Evolutionary conservation across 371 early-diverging fungal genomes (phyloP).

Genomic region (Basidiobolus meristosporus): DNA sequence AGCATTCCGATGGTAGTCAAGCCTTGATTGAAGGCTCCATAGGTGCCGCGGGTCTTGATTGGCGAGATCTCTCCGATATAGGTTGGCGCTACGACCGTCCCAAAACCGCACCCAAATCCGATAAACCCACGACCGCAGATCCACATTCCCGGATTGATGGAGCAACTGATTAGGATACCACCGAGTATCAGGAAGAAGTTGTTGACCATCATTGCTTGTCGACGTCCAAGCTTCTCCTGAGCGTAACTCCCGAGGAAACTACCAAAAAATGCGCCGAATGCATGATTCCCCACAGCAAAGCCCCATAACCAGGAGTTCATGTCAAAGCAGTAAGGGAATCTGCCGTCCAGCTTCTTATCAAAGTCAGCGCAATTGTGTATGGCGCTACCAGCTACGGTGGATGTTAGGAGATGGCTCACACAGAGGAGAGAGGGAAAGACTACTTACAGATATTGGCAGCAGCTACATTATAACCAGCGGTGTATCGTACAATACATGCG

Average conservation of each 20-base stretch:
- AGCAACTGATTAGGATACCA: conserved; percentile 28
- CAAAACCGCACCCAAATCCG: conserved; percentile 68
- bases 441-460: conserved; percentile 3
- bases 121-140: conserved; percentile 60
- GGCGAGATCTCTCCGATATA: conserved; percentile 77
- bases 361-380: no score
- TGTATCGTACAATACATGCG: conserved; percentile 1
- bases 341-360: no score
- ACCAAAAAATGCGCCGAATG: conserved; percentile 55
- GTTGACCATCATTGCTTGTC: conserved; percentile 37
- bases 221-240: conserved; percentile 39
- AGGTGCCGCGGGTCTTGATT: conserved; percentile 40
- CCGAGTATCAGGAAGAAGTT: conserved; percentile 42
- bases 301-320: no score
- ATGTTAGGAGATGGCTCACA: no score
- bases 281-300: conserved; percentile 41
- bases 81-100: conserved; percentile 53
- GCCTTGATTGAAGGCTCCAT: conserved; percentile 53
- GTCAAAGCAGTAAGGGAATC: no score
- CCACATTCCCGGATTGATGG: conserved; percentile 38
- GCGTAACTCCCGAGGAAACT: conserved; percentile 34
- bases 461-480: conserved; percentile 1
- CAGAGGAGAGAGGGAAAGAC: no score
- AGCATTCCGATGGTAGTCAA: conserved; percentile 58
- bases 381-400: no score